Evolutionary conservation across 1,284 basidiomycete genomes (phyloP), one percentile per base, ranked within the genome.

Genomic region (Moesziomyces sp.): DNA sequence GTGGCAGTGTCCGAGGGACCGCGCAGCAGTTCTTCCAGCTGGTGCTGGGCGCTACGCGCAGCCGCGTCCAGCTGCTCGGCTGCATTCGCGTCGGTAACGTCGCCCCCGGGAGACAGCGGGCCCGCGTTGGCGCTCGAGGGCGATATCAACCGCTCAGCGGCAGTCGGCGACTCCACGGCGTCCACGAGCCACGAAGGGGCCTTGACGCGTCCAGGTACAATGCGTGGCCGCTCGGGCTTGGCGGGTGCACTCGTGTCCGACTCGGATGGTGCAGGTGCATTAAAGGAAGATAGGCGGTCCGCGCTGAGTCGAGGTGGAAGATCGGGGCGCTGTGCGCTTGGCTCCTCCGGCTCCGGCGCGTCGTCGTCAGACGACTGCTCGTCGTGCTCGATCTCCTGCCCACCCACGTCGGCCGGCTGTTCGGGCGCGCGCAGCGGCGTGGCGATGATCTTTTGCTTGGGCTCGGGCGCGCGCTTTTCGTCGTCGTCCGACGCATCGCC

Each of bases 131-230:
- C 26, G n/a, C 55, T 47, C 8, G 53, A 40, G 16, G 50, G 45
- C 16, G 44, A 40, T 38, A 63, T 53, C 16, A 72, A 49, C 7
- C 52, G 58, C 26, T 75, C 61, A 0, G 58, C 64, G 3, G 58
- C 58, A 5, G 60, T 63, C 11, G 64, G 61, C 28, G 62, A 70
- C n/a, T 64, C 54, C 10, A 68, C 71, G 3, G 59, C 63, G 21
- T 62, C 72, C 11, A 70, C 63, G 1, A 75, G 63, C 72, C 72
- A 75, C 0, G 67, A 70, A 0, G 72, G 72, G 2, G 66, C 56
- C 40, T 70, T 62, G 45, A 71, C 49, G 4, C 56, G 53, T 3
- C 72, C 72, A 0, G 70, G 63, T 8, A 47, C 51, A 5, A 64
- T 49, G n/a, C 64, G 57, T 10, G 60, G 57, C 18, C 59, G 45